These are phyloP conservation scores for Tetrahymena malaccensis DNA, from an alignment of 73 alveolate species.

Conservation along the genomic window DNA sequence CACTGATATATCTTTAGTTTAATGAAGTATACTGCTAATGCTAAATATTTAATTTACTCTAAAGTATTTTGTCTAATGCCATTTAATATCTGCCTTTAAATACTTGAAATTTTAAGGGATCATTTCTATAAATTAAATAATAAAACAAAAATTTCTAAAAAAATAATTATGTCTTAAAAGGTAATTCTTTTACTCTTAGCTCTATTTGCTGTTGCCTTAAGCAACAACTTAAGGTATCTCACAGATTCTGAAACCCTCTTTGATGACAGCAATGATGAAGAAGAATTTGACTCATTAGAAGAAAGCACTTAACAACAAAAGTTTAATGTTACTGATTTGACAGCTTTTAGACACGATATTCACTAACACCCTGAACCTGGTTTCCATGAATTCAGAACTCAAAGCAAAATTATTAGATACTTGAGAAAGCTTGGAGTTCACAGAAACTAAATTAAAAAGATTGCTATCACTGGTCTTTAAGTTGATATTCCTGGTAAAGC, in stretches of 20 bases:
- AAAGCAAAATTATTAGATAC: neutral
- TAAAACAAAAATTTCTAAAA: too few relatives aligned
- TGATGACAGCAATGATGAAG: neutral
- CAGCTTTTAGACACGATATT: neutral
- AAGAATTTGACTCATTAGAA: neutral
- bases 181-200: neutral
- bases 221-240: neutral
- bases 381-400: neutral
- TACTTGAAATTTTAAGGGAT: too few relatives aligned
- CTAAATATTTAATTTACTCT: too few relatives aligned
- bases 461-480: neutral
- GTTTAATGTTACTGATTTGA: neutral
- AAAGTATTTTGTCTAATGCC: too few relatives aligned
- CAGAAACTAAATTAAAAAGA: neutral
- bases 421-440: neutral
- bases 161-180: neutral
- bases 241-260: neutral
- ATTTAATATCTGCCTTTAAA: neutral
- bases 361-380: conserved; percentile 4
- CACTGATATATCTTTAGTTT: too few relatives aligned
- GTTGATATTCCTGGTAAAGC: neutral
- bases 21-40: too few relatives aligned
- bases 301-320: neutral
- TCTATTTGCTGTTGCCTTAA: neutral
- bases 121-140: neutral